Evolutionary conservation across 257 asterid species (phyloP).

Genomic region (Salvia miltiorrhiza): DNA sequence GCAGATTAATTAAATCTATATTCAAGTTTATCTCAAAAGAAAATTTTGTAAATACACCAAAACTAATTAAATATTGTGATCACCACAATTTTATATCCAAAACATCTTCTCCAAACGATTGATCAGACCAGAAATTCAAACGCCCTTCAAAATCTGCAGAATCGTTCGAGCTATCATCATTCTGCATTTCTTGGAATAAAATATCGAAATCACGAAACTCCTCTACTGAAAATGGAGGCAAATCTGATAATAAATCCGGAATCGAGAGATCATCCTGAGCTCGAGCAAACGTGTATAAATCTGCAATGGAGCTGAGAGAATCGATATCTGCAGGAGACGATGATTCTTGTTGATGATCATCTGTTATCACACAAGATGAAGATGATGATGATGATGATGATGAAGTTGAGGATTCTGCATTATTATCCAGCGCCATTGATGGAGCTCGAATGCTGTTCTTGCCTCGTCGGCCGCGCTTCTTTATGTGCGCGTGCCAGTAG

Average conservation of each 20-base stretch:
- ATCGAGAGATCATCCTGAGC: not conserved
- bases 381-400: not conserved
- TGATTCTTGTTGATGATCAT: not conserved
- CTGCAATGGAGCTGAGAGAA: not conserved
- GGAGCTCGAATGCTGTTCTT: not conserved
- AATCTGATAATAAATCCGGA: not conserved
- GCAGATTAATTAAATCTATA: no score
- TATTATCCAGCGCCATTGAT: no score
- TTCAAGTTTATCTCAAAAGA: not conserved
- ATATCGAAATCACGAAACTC: not conserved
- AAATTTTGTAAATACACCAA: not conserved
- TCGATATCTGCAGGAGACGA: no score
- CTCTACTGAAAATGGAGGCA: not conserved
- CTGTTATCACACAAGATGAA: not conserved
- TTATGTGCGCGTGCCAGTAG: conserved; percentile 47
- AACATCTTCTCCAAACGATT: not conserved
- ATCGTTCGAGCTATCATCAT: not conserved
- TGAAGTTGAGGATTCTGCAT: no score
- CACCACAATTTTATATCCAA: not conserved
- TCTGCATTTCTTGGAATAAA: not conserved
- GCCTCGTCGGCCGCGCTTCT: conserved; percentile 19
- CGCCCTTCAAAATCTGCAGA: not conserved
- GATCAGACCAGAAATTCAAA: not conserved
- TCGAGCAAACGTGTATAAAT: not conserved
- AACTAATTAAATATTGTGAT: not conserved